A percentile compares a stretch with the other conserved stretches of the same genome.
Conservation (phyloP, 2,329 filamentous ascomycete genomes). For the Neoascochyta sp. region DNA sequence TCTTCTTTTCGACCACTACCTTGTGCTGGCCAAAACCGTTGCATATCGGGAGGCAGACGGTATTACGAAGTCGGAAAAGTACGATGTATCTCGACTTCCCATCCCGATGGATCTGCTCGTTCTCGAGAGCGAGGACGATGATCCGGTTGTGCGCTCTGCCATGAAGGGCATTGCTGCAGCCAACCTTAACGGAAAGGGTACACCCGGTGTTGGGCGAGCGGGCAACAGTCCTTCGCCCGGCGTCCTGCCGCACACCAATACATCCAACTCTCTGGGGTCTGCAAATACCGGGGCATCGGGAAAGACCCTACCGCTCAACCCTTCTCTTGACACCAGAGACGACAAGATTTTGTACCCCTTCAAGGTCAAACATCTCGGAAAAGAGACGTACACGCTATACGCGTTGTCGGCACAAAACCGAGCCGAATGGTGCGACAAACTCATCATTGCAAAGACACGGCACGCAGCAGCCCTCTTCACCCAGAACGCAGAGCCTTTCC, state of each 20-base stretch:
- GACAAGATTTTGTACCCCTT: slow-evolving; percentile 85
- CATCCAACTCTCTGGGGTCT: slow-evolving; percentile 56
- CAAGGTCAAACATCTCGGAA: slow-evolving; percentile 89
- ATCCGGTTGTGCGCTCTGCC: slow-evolving; percentile 76
- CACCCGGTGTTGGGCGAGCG: slow-evolving; percentile 50
- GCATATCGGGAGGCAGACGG: slow-evolving; percentile 64
- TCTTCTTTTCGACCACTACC: slow-evolving; percentile 92
- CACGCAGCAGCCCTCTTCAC: slow-evolving; percentile 84
- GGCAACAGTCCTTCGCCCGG: slow-evolving; percentile 41
- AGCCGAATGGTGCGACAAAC: slow-evolving; percentile 87
- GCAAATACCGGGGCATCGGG: slow-evolving; percentile 51
- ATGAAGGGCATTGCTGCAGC: slow-evolving; percentile 66
- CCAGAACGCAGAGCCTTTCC: slow-evolving; percentile 95
- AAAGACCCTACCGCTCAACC: slow-evolving; percentile 47
- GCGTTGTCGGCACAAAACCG: slow-evolving; percentile 71
- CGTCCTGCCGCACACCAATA: slow-evolving; percentile 65
- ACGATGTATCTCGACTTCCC: slow-evolving; percentile 90
- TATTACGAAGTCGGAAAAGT: slow-evolving; percentile 72
- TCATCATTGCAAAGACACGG: slow-evolving; percentile 89
- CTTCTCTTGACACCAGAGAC: slow-evolving; percentile 58
- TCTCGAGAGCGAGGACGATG: slow-evolving; percentile 87
- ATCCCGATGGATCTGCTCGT: slow-evolving; percentile 96
- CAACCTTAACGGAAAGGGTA: slow-evolving; percentile 39
- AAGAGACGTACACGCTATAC: slow-evolving; percentile 89
- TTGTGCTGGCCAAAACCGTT: slow-evolving; percentile 82